Conservation (phyloP, 2,329 filamentous ascomycete genomes). For the Elsinoe fawcettii region DNA sequence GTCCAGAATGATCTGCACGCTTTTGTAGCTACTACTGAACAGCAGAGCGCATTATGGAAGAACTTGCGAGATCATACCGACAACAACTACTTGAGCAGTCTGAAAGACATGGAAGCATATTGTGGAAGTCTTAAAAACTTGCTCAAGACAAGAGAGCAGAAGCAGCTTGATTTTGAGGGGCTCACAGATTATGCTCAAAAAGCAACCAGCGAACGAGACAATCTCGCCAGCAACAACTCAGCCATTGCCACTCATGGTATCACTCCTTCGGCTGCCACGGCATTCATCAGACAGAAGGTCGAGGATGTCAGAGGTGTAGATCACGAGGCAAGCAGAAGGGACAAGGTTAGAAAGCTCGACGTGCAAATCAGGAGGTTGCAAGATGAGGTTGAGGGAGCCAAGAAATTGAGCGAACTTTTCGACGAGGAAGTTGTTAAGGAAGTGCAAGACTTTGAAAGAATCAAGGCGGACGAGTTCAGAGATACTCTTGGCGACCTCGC, state of each 20-base stretch:
- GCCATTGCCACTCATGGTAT: slow-evolving; percentile 39
- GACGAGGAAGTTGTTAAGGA: slow-evolving; percentile 94
- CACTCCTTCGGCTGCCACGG: slow-evolving; percentile 57
- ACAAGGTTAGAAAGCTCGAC: slow-evolving; percentile 82
- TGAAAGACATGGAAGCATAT: slow-evolving; percentile 94
- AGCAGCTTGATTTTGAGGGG: slow-evolving; percentile 95
- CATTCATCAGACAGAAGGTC: slow-evolving; percentile 87
- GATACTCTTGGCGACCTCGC: slow-evolving; percentile 76
- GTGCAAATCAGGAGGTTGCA: slow-evolving; percentile 88
- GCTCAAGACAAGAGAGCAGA: slow-evolving; percentile 89
- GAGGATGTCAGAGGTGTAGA: slow-evolving; percentile 96
- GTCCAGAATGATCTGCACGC: slow-evolving; percentile 74
- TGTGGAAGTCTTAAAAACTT: slow-evolving; percentile 78
- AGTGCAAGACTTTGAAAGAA: slow-evolving; percentile 87
- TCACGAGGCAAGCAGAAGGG: slow-evolving; percentile 82
- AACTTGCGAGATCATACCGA: slow-evolving; percentile 85
- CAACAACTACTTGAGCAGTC: slow-evolving; percentile 85
- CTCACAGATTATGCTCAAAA: slow-evolving; percentile 93
- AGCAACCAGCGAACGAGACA: slow-evolving; percentile 77
- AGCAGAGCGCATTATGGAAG: slow-evolving; percentile 70
- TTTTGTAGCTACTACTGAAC: slow-evolving; percentile 79
- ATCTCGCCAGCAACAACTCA: slow-evolving; percentile 53
- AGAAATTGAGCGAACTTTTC: slow-evolving; percentile 81
- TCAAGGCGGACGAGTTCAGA: slow-evolving; percentile 90
- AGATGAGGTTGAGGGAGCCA: slow-evolving; percentile 77